A percentile compares a stretch with the other conserved stretches of the same genome.
phyloP scores from a whole-genome alignment of 2,329 filamentous ascomycete species.

The Lachnellula willkommii region DNA sequence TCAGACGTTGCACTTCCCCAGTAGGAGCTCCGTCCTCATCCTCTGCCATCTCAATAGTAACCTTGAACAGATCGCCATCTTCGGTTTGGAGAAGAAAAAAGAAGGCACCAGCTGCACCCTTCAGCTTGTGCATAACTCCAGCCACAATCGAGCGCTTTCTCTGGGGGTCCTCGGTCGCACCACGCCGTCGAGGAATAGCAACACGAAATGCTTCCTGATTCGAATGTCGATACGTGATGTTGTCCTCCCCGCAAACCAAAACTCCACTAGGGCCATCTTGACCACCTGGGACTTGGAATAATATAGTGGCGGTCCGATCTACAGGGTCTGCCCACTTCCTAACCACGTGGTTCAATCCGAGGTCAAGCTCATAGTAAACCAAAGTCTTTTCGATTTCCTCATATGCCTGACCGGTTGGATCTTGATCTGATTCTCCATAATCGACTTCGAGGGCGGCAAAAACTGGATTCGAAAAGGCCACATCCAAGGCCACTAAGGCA shows the following conservation, averaged over 20 bases:
- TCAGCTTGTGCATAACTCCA: slow-evolving; percentile 96
- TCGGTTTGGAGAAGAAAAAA: slow-evolving; percentile 96
- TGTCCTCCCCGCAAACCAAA: slow-evolving; percentile 89
- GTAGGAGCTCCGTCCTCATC: slow-evolving; percentile 73
- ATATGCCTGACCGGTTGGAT: slow-evolving; percentile 76
- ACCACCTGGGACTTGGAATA: slow-evolving; percentile 94
- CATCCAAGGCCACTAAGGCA: slow-evolving; percentile 80
- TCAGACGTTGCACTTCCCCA: slow-evolving; percentile 74
- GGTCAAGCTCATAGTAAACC: slow-evolving; percentile 95
- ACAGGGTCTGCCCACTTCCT: slow-evolving; percentile 94
- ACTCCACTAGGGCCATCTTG: slow-evolving; percentile 92
- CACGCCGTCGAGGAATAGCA: slow-evolving; percentile 79
- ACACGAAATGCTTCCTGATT: slow-evolving; percentile 88
- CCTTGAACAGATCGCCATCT: slow-evolving; percentile 96
- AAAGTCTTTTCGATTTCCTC: slow-evolving; percentile 81
- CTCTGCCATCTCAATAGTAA: slow-evolving; percentile 85
- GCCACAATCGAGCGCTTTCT: slow-evolving; percentile 82
- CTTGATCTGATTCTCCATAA: slow-evolving; percentile 85
- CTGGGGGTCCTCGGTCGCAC: slow-evolving; percentile 85
- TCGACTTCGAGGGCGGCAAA: slow-evolving; percentile 94
- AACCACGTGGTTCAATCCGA: slow-evolving; percentile 95
- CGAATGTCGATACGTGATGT: slow-evolving; percentile 93
- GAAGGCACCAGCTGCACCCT: slow-evolving; percentile 75
- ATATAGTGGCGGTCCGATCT: slow-evolving; percentile 77
- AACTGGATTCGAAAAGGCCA: slow-evolving; percentile 94